Conservation (phyloP, 352 stramenopile genomes). For the Pythium folliculosum region DNA sequence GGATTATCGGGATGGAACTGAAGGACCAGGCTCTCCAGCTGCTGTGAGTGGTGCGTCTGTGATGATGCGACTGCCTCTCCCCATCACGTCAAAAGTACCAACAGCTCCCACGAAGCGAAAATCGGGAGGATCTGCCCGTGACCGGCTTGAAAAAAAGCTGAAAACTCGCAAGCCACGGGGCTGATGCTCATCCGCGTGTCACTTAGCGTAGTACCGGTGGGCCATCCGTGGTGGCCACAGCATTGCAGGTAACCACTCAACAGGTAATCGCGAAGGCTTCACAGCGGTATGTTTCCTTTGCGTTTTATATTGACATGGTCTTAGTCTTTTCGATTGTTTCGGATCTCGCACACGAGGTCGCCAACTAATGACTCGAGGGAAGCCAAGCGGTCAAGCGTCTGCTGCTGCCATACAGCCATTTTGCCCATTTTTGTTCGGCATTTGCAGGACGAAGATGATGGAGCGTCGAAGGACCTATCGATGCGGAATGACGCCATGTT, state of each 20-base stretch:
- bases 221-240: not conserved
- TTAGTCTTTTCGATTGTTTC: constrained; percentile 14
- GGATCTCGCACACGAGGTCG: constrained; percentile 17
- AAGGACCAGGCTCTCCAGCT: constrained; percentile 6
- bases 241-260: not conserved
- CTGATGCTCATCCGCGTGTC: not conserved
- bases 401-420: constrained; percentile 19
- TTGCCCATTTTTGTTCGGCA: constrained; percentile 2
- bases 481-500: not conserved
- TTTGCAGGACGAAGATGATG: constrained; percentile 2
- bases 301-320: constrained; percentile 8
- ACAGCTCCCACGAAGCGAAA: constrained; percentile 52
- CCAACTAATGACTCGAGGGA: constrained; percentile 20
- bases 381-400: constrained; percentile 23
- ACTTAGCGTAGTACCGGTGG: not conserved
- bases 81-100: constrained; percentile 35
- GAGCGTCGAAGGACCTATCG: not conserved
- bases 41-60: constrained; percentile 16
- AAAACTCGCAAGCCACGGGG: constrained; percentile 62
- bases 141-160: constrained; percentile 80
- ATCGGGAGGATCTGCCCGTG: constrained; percentile 50
- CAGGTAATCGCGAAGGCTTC: constrained; percentile 2
- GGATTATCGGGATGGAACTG: constrained; percentile 4
- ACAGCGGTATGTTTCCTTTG: constrained; percentile 23
- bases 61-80: constrained; percentile 50